Base-by-base conservation (phyloP, 1,139 yeast genomes). In the Debaryomyces subglobosus region DNA sequence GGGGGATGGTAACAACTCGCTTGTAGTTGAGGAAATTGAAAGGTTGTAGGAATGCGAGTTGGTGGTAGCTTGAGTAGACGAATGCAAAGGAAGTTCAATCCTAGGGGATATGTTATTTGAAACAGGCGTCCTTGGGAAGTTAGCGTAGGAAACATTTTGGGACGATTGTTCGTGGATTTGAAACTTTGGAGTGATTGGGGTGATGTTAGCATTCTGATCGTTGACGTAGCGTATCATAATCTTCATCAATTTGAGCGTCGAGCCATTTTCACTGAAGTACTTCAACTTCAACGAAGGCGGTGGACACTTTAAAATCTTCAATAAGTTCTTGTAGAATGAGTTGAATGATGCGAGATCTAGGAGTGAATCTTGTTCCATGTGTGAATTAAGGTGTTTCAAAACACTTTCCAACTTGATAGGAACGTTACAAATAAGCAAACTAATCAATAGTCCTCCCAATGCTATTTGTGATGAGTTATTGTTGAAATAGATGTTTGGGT, bases 391-490 rank as follows among this genome's bases (percentile, higher is more conserved):
- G 50, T 58, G 63, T 39, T 52, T 56, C 44, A 65, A 53, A 47
- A 61, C 56, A 32, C 58, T 52, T 25, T 58, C 52, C 47, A 65
- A 53, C 48, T 62, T 61, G 45, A 70, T 59, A 15, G 72, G 71
- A 36, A 70, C 58, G 43, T 64, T 62, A 48, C 67, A 64, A 25
- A 64, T 61, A 44, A 52, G 47, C 46, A 67, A 57, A 34, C 62
- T 59, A 10, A 65, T 51, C 30, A 65, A 58, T 45, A 79, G 74
- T 33, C 85, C 72, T 25, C 85, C 81, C 58, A 82, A 69, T 10
- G 86, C 84, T 51, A 85, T 75, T 52, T 82, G 79, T 30, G 84
- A 78, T 18, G 82, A 68, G 21, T 81, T 70, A 61, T 78, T 80
- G 56, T 76, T 77, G 61, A 81, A 80, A 53, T 83, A 79, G 48